These are phyloP conservation scores for Aureobasidium sp. DNA, from an alignment of 2,329 filamentous ascomycete species.

Conservation along the genomic window DNA sequence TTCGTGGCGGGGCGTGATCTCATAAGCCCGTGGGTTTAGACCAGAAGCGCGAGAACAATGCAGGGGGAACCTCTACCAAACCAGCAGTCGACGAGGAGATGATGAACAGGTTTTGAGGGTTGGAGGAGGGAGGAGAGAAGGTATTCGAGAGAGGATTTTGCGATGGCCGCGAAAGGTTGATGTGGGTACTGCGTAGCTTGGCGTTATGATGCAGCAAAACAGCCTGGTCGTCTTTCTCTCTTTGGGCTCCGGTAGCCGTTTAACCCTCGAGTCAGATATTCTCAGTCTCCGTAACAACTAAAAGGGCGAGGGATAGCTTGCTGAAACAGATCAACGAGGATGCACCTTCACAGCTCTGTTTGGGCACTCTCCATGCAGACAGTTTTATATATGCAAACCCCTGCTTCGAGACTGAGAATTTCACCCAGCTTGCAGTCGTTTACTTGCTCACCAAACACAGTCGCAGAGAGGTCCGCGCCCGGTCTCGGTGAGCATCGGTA, in stretches of 20 bases:
- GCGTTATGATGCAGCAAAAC: slow-evolving; percentile 8
- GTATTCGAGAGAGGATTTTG: slow-evolving; percentile 4
- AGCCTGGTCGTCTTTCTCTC: background rate
- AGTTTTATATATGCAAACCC: background rate
- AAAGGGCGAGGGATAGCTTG: background rate
- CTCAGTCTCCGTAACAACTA: background rate
- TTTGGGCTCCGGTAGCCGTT: background rate
- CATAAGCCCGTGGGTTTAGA: background rate
- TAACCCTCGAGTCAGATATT: background rate
- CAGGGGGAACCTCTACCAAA: background rate
- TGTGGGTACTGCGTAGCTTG: background rate
- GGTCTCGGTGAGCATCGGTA: background rate
- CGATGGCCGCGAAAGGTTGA: background rate
- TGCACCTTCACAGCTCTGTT: background rate
- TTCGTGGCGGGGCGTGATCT: slow-evolving; percentile 12
- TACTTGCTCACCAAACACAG: background rate
- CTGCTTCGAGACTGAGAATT: background rate
- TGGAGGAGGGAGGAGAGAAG: background rate
- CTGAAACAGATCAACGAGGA: background rate
- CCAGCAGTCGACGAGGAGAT: background rate
- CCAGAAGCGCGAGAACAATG: slow-evolving; percentile 6
- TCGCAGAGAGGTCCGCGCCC: slow-evolving; percentile 1
- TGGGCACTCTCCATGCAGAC: background rate
- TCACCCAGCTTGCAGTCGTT: background rate
- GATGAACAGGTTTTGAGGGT: background rate